These are phyloP conservation scores for Russula abietina DNA, from an alignment of 768 basidiomycete species.

Conservation along the genomic window DNA sequence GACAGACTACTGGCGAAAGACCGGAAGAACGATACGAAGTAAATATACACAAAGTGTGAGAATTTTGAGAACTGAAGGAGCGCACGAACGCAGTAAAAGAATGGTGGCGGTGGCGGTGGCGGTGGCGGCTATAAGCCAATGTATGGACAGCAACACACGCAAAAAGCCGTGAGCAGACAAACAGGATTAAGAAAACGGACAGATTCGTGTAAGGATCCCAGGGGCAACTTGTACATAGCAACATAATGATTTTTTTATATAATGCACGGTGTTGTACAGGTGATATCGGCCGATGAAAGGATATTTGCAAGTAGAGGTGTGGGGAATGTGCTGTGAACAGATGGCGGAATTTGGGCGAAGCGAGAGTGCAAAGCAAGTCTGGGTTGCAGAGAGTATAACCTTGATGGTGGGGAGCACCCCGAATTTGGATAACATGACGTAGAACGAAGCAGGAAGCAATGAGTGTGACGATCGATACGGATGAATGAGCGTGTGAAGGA, in stretches of 20 bases:
- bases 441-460: slow-evolving; percentile 12
- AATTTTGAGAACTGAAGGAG: slow-evolving; percentile 7
- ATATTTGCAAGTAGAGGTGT: slow-evolving; percentile 16
- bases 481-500: slow-evolving; percentile 21
- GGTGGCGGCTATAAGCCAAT: slow-evolving; percentile 12
- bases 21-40: background rate
- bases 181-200: background rate
- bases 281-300: slow-evolving; percentile 15
- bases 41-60: slow-evolving; percentile 8
- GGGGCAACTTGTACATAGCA: slow-evolving; percentile 18
- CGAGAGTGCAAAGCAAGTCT: background rate
- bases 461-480: slow-evolving; percentile 15
- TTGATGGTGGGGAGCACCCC: background rate
- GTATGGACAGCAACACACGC: slow-evolving; percentile 17
- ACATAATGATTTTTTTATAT: slow-evolving; percentile 14
- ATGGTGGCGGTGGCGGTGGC: background rate
- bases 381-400: background rate
- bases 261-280: slow-evolving; percentile 22
- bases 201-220: slow-evolving; percentile 1
- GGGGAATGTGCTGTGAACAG: slow-evolving; percentile 12
- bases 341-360: slow-evolving; percentile 6
- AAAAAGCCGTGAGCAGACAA: background rate
- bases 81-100: background rate
- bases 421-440: slow-evolving; percentile 11
- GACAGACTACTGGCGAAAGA: slow-evolving; percentile 1